Percentiles rank a stretch among this genome's conserved stretches.
Evolutionary conservation across 257 asterid genomes (phyloP).

Genomic region (Capsicum chinense): DNA sequence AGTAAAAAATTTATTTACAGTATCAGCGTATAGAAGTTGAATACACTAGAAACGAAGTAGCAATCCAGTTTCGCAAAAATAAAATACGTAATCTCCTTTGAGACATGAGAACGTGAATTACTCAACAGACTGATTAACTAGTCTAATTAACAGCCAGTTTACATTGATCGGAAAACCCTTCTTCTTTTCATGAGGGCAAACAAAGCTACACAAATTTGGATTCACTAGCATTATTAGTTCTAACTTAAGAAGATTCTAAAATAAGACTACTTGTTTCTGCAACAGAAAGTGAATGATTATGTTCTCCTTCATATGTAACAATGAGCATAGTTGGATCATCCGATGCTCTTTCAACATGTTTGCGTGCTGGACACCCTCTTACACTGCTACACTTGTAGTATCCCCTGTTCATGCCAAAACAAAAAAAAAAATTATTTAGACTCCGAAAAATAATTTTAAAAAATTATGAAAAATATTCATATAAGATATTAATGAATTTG

Average conservation of each 20-base stretch:
- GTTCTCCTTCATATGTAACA: slow-evolving; percentile 93
- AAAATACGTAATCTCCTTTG: slow-evolving; percentile 37
- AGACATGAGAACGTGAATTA: slow-evolving; percentile 28
- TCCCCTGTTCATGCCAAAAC: slow-evolving; percentile 54
- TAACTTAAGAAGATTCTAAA: slow-evolving; percentile 70
- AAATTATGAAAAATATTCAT: too few relatives aligned
- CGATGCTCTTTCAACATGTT: slow-evolving; percentile 87
- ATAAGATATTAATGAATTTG: background rate
- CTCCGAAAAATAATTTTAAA: background rate
- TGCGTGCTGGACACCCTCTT: slow-evolving; percentile 92
- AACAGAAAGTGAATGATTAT: slow-evolving; percentile 59
- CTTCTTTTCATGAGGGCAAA: background rate
- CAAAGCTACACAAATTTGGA: background rate
- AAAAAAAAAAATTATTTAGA: background rate
- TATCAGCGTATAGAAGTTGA: background rate
- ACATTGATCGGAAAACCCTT: slow-evolving; percentile 23
- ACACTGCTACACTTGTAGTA: slow-evolving; percentile 96
- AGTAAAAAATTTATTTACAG: background rate
- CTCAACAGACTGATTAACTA: background rate
- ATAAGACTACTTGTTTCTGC: slow-evolving; percentile 61
- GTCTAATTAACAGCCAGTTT: slow-evolving; percentile 20
- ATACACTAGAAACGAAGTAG: background rate
- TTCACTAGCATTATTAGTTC: background rate
- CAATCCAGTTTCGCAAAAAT: slow-evolving; percentile 23
- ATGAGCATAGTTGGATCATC: slow-evolving; percentile 86